These are phyloP conservation scores for Hibiscus syriacus DNA, from an alignment of 345 rosid species.

Conservation along the genomic window DNA sequence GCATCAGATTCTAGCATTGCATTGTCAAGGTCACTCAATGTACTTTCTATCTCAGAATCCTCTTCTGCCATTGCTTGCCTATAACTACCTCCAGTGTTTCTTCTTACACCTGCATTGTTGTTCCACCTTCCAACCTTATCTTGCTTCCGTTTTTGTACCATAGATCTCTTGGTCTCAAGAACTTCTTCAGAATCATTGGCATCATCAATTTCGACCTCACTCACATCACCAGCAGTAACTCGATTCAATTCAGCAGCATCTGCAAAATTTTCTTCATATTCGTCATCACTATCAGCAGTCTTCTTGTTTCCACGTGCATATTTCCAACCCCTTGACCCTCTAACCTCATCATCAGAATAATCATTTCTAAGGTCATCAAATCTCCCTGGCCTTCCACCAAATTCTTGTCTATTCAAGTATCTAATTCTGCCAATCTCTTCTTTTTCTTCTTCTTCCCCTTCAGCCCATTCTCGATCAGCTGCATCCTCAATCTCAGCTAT, in stretches of 20 bases:
- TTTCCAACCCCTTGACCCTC: conserved; percentile 34
- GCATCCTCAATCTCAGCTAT: conserved; percentile 94
- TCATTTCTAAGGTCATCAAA: conserved; percentile 23
- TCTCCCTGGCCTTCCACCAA: conserved; percentile 57
- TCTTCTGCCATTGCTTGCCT: conserved; percentile 26
- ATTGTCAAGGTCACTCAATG: conserved; percentile 62
- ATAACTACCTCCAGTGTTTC: conserved; percentile 19
- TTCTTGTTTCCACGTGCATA: conserved; percentile 36
- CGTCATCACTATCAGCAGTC: conserved; percentile 30
- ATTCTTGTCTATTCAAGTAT: conserved; percentile 75
- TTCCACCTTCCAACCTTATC: conserved; percentile 12
- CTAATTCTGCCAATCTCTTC: conserved; percentile 67
- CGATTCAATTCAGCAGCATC: conserved; percentile 33
- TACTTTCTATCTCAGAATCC: conserved; percentile 47
- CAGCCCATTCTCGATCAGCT: conserved; percentile 92
- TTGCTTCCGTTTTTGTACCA: conserved; percentile 19
- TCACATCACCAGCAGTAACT: conserved; percentile 16
- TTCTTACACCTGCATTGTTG: conserved; percentile 12
- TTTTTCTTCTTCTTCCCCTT: conserved; percentile 83
- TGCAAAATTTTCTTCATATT: conserved; percentile 24
- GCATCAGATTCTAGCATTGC: conserved; percentile 66
- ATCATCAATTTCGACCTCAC: conserved; percentile 23
- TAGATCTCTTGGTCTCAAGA: conserved; percentile 27
- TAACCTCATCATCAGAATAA: conserved; percentile 31
- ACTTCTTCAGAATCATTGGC: conserved; percentile 38